phyloP scores from a whole-genome alignment of 257 asterid genomes.

The Coffea canephora region DNA sequence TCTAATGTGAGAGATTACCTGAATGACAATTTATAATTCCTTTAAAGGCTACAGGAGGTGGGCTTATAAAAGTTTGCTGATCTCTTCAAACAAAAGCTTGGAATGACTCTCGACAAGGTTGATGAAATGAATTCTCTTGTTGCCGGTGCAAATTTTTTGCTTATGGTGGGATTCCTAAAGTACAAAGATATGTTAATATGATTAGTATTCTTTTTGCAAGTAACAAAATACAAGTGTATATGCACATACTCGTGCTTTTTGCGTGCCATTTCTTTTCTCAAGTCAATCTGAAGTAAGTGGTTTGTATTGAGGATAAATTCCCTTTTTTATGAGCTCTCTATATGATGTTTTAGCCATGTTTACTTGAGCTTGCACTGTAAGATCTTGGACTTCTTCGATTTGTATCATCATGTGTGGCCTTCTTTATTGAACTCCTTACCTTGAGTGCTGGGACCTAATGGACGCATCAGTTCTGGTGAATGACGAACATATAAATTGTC shows the following conservation, averaged over 20 bases:
- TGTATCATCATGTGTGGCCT: not conserved
- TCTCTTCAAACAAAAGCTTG: conserved; percentile 83
- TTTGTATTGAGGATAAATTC: not conserved
- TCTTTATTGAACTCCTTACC: not conserved
- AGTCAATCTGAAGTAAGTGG: not conserved
- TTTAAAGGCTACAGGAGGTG: conserved; percentile 98
- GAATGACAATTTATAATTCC: conserved; percentile 29
- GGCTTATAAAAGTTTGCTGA: conserved; percentile 81
- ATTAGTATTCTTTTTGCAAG: conserved; percentile 4
- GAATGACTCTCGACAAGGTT: conserved; percentile 77
- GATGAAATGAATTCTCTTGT: conserved; percentile 97
- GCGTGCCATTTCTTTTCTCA: not conserved
- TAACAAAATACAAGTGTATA: not conserved
- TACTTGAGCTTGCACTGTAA: not conserved
- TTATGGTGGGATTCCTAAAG: conserved; percentile 58
- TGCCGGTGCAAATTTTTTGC: conserved; percentile 87
- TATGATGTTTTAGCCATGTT: not conserved
- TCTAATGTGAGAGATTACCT: not conserved
- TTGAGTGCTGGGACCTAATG: not conserved
- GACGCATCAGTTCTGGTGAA: not conserved
- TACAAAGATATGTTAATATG: not conserved
- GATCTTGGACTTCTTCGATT: not conserved
- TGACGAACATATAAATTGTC: not conserved
- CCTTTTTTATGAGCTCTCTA: not conserved
- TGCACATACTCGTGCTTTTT: not conserved